Evolutionary conservation across 1,284 basidiomycete genomes (phyloP), one percentile per base, ranked within the genome.

Genomic region (Testicularia cyperi): DNA sequence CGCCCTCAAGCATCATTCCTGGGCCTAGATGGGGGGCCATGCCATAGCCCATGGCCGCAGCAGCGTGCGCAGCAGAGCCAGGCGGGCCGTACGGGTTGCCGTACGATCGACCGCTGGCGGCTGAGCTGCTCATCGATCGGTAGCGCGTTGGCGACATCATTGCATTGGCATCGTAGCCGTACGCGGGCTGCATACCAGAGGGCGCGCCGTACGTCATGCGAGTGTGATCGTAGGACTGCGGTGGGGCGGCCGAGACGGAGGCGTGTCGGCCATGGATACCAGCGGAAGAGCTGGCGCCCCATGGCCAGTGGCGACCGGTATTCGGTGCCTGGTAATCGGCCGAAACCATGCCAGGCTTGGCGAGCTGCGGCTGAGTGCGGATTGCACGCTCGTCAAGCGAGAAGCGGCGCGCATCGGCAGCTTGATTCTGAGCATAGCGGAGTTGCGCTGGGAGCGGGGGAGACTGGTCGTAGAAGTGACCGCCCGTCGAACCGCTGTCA

Each of bases 281-380:
- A 15, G 47, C 40, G 29, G 48, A 46, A 2, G 38, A 41, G 28
- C 21, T 46, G 16, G 52, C 35, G 13, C 55, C 62, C 62, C 62
- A 65, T 14, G 62, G 62, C 62, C 62, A 65, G 36, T 65, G 62
- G 21, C 62, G 56, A 16, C 56, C 56, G 5, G 51, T 43, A 28
- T 45, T 51, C 16, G 51, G 51, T 14, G 48, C 39, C 27, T 64
- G 61, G 40, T 64, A 54, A n/a, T 54, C 49, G 23, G 58, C 47
- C 5, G 58, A 62, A 15, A 53, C 48, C 21, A 62, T 15, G 26
- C 53, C 58, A n/a, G 58, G 39, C 48, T 56, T 62, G 46, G 44
- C 52, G 6, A 56, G 41, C 13, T 47, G 54, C 18, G 60, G 54
- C 43, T 63, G 56, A 23, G 44, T 44, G 43, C 56, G 47, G 18